phyloP scores from a whole-genome alignment of 345 rosid genomes.

The Ceriops decandra region DNA sequence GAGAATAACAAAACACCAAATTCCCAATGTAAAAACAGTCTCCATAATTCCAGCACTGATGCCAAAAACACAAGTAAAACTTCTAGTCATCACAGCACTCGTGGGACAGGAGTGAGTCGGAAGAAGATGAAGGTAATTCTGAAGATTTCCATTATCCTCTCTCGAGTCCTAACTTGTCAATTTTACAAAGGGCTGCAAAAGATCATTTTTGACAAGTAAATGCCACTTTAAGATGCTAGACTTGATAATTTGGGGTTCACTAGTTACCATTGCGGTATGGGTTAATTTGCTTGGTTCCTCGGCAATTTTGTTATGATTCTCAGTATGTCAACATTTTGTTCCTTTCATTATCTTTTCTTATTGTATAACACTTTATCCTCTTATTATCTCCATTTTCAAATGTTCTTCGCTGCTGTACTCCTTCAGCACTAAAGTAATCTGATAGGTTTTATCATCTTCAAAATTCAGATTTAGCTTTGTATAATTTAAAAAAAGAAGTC shows the following conservation, averaged over 20 bases:
- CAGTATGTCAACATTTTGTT: neutral
- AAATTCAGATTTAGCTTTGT: neutral
- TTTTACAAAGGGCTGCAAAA: neutral
- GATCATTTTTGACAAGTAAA: neutral
- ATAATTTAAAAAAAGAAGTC: neutral
- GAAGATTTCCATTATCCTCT: neutral
- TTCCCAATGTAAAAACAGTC: slow-evolving; percentile 29
- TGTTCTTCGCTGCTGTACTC: too few species aligned
- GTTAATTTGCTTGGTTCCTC: neutral
- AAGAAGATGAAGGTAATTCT: slow-evolving; percentile 61
- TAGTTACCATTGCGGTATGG: neutral
- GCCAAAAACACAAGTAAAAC: slow-evolving; percentile 29
- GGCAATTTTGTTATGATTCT: neutral
- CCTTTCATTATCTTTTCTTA: neutral
- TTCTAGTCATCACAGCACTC: slow-evolving; percentile 39
- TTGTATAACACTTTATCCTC: neutral
- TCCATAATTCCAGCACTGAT: slow-evolving; percentile 16
- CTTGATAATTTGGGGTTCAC: neutral
- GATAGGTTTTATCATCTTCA: neutral
- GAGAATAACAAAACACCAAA: slow-evolving; percentile 18
- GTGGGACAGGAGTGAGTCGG: slow-evolving; percentile 41
- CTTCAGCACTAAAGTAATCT: too few species aligned
- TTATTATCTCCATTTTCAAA: neutral
- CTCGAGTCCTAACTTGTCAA: neutral
- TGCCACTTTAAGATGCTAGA: neutral